Conservation (phyloP, 2,329 filamentous ascomycete genomes). For the Ophiostoma tasmaniense region DNA sequence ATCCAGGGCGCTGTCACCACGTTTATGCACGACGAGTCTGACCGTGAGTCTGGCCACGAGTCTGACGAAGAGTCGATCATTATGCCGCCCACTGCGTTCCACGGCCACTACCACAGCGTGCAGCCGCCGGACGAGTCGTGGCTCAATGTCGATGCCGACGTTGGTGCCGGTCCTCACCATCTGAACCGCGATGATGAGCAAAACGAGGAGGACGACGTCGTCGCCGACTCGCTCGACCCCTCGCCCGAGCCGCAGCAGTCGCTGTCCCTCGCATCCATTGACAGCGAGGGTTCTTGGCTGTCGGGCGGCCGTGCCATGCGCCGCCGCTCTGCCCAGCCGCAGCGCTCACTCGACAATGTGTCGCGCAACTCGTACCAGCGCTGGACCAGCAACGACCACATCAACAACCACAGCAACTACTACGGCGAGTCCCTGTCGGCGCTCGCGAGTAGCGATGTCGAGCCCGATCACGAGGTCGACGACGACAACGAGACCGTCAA, state of each 20-base stretch:
- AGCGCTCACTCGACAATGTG: constrained; percentile 48
- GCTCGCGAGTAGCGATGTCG: constrained; percentile 35
- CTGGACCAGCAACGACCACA: constrained; percentile 38
- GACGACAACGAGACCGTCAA: constrained; percentile 28
- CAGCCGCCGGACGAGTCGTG: constrained; percentile 3
- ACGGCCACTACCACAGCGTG: constrained; percentile 13
- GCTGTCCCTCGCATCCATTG: constrained; percentile 84
- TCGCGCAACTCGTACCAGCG: constrained; percentile 31
- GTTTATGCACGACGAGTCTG: constrained; percentile 4
- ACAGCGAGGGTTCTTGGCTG: constrained; percentile 94
- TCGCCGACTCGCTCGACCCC: constrained; percentile 33
- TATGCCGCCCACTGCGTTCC: constrained; percentile 8
- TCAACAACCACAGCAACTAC: constrained; percentile 28
- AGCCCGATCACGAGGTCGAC: constrained; percentile 4
- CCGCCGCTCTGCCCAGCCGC: constrained; percentile 35
- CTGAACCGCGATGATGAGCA: constrained; percentile 28
- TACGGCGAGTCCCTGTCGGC: constrained; percentile 30
- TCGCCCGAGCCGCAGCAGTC: constrained; percentile 60
- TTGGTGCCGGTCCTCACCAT: background rate
- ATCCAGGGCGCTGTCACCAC: background rate
- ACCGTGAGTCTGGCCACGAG: constrained; percentile 18
- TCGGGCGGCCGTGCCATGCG: constrained; percentile 53
- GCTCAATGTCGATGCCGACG: constrained; percentile 22
- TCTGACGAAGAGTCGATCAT: constrained; percentile 24
- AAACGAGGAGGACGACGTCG: constrained; percentile 34